Evolutionary conservation across 148 eudicot genomes (phyloP).

Genomic region (Rhododendron henanense): DNA sequence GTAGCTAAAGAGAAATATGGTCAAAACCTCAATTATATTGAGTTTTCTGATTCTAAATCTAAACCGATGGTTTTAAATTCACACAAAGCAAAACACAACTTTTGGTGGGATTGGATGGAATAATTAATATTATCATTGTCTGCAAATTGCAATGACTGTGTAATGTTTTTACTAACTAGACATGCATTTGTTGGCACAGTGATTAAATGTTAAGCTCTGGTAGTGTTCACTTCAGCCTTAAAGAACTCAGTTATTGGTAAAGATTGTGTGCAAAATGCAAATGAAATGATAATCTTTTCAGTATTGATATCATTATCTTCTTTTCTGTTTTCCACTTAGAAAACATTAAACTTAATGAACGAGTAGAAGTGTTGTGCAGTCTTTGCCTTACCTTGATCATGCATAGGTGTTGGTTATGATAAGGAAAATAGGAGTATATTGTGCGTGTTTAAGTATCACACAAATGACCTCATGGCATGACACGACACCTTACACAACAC

Average conservation of each 20-base stretch:
- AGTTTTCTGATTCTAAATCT: too few relatives aligned
- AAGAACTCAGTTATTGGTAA: not conserved
- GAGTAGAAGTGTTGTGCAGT: not conserved
- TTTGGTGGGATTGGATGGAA: not conserved
- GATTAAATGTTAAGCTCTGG: not conserved
- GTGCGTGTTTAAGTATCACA: not conserved
- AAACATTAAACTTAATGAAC: not conserved
- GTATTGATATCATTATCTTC: not conserved
- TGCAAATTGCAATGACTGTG: not conserved
- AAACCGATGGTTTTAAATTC: too few relatives aligned
- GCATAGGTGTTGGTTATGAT: not conserved
- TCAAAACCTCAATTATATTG: too few relatives aligned
- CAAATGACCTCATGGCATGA: not conserved
- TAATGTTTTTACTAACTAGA: not conserved
- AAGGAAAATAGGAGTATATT: not conserved
- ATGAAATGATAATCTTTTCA: not conserved
- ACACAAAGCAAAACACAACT: too few relatives aligned
- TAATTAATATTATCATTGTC: not conserved
- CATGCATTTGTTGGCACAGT: conserved; percentile 6
- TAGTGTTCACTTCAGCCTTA: not conserved
- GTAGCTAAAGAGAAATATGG: not conserved
- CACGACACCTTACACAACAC: not conserved
- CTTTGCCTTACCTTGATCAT: not conserved
- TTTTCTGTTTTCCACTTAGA: not conserved
- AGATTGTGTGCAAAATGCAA: not conserved